Evolutionary conservation across 139 green algal species (phyloP).

Genomic region (Trebouxia sp.): DNA sequence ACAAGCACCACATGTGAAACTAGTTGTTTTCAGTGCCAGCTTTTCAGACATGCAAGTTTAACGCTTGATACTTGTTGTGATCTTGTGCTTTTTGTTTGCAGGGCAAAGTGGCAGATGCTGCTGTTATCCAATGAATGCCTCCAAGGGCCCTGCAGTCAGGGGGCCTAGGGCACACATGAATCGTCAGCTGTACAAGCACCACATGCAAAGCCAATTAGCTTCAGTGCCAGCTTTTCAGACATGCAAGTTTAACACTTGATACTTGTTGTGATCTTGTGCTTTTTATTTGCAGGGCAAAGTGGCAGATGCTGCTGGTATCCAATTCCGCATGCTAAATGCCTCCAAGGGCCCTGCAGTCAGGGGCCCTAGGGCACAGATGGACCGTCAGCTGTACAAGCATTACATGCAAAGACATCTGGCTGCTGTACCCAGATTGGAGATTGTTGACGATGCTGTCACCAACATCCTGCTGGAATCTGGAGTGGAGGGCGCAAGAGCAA

Average conservation of each 20-base stretch:
- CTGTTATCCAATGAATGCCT: conserved; percentile 58
- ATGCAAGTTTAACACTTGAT: neutral
- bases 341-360: conserved; percentile 60
- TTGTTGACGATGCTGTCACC: conserved; percentile 45
- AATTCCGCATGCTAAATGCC: conserved; percentile 65
- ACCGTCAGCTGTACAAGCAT: conserved; percentile 60
- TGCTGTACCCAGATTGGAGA: conserved; percentile 25
- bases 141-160: conserved; percentile 54
- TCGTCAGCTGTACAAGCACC: conserved; percentile 54
- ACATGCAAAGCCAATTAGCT: conserved; percentile 44
- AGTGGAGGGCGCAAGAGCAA: too few species aligned
- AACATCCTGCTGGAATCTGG: conserved; percentile 45
- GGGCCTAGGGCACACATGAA: conserved; percentile 66
- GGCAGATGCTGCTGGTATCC: conserved; percentile 59
- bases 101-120: conserved; percentile 51
- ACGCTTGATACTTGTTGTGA: too few species aligned
- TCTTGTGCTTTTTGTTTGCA: conserved; percentile 26
- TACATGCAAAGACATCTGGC: conserved; percentile 48
- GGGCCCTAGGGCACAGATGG: conserved; percentile 65
- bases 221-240: conserved; percentile 40
- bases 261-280: too few species aligned
- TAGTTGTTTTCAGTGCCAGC: conserved; percentile 33
- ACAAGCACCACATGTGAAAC: conserved; percentile 54
- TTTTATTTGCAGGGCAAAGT: conserved; percentile 35
- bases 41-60: conserved; percentile 35